Conservation (phyloP, 805 yeast species). For the Saturnispora besseyi region DNA sequence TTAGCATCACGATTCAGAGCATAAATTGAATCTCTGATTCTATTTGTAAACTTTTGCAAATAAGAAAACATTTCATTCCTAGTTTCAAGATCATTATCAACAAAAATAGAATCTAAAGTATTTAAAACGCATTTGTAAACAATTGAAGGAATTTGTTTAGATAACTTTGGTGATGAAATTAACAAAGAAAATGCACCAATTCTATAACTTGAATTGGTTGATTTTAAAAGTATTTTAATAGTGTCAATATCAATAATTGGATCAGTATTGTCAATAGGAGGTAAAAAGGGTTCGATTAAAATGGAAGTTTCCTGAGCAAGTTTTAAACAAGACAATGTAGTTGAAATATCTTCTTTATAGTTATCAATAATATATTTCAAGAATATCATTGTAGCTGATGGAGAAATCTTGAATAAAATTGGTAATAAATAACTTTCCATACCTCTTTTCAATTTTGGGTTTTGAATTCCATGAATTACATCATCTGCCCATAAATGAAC, state of each 20-base stretch:
- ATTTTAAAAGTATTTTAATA: slow-evolving; percentile 37
- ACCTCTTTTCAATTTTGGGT: slow-evolving; percentile 32
- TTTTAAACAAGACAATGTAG: slow-evolving; percentile 46
- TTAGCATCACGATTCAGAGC: slow-evolving; percentile 42
- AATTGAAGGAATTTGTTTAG: slow-evolving; percentile 42
- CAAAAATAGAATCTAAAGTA: slow-evolving; percentile 42
- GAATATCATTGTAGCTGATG: slow-evolving; percentile 28
- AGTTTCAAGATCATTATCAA: slow-evolving; percentile 59
- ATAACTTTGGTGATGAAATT: slow-evolving; percentile 51
- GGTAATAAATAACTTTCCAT: slow-evolving; percentile 57
- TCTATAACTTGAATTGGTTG: slow-evolving; percentile 32
- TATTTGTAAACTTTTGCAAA: slow-evolving; percentile 49
- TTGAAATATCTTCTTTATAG: slow-evolving; percentile 25
- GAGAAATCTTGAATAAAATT: slow-evolving; percentile 46
- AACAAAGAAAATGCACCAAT: slow-evolving; percentile 52
- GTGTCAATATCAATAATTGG: slow-evolving; percentile 17
- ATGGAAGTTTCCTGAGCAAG: slow-evolving; percentile 57
- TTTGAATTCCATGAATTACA: slow-evolving; percentile 29
- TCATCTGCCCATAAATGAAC: slow-evolving; percentile 40
- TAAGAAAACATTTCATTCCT: slow-evolving; percentile 58
- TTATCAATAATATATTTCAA: slow-evolving; percentile 16
- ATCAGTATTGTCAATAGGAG: slow-evolving; percentile 17
- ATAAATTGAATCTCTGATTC: slow-evolving; percentile 64
- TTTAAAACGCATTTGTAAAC: slow-evolving; percentile 37
- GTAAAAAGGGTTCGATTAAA: slow-evolving; percentile 39